Base-by-base conservation (phyloP, 2,329 filamentous ascomycete species). In the Fusarium mundagurra region DNA sequence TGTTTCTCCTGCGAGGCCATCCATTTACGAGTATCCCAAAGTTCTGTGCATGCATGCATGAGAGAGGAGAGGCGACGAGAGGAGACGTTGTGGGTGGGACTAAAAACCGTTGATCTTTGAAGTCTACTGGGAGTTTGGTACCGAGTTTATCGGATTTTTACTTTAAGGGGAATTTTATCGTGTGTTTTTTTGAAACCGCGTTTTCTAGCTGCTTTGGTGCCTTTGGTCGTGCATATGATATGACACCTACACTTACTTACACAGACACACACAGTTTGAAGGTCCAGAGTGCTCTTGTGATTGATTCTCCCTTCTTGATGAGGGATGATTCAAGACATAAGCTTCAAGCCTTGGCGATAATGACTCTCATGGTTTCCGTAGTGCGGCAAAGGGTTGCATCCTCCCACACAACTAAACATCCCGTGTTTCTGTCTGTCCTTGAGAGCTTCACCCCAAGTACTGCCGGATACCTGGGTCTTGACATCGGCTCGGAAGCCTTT, bases 351-450 rank as follows among this genome's bases (percentile, higher is more conserved):
- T 29, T 55, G 36, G 51, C 51, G 20, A 55, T 43, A 45, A 64
- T 47, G 38, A 41, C 31, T 67, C 60, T 34, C 48, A 65, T 58
- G 18, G 27, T 39, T n/a, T 55, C 51, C 51, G 16, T 31, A 73
- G 50, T 36, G 33, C 59, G 29, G 54, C 20, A 73, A 75, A 74
- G 59, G 71, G 75, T 69, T 70, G 67, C 65, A 64, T 76, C 60
- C 51, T 61, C 63, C 50, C 60, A 41, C 41, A 24, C 45, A 50
- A 24, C 41, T 48, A 60, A 60, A 60, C 45, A 38, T 55, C 36
- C 33, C 36, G 24, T 64, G 41, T 61, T 54, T 50, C 44, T 48
- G 45, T 65, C 43, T 41, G 54, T 44, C 59, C 47, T 67, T 29
- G 38, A 72, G 44, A 58, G 39, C 55, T 74, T 74, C 60, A 36